phyloP scores from a whole-genome alignment of 305 asterid genomes.

The Fraxinus xanthoxyloides region DNA sequence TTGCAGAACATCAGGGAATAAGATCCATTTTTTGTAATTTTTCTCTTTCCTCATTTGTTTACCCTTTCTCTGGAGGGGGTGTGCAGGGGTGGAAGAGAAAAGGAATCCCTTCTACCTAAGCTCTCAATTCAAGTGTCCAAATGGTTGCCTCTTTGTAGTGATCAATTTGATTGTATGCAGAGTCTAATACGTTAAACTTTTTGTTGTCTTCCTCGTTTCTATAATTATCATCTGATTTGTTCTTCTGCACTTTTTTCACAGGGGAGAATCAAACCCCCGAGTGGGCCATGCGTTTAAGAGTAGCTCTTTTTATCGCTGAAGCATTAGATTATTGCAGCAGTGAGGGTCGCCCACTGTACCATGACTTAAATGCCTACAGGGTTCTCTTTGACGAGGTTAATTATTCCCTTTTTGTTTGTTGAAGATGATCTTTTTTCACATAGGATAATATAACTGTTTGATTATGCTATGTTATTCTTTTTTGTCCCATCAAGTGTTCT shows the following conservation, averaged over 20 bases:
- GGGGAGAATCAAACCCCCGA: constrained; percentile 98
- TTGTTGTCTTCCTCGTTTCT: constrained; percentile 14
- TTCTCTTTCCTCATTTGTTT: background rate
- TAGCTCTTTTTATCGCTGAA: constrained; percentile 90
- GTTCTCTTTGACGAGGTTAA: constrained; percentile 96
- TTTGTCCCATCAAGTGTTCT: constrained; percentile 7
- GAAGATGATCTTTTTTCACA: constrained; percentile 8
- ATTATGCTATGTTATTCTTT: constrained; percentile 12
- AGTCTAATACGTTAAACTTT: background rate
- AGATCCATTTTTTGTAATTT: background rate
- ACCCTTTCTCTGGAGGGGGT: background rate
- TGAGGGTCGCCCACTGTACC: constrained; percentile 92
- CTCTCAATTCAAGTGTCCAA: background rate
- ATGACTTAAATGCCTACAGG: constrained; percentile 95
- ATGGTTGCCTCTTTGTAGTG: background rate
- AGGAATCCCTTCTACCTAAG: background rate
- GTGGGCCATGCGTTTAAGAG: constrained; percentile 98
- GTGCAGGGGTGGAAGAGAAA: background rate
- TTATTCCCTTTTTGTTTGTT: constrained; percentile 13
- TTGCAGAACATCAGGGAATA: background rate
- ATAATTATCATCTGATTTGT: background rate
- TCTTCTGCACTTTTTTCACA: constrained; percentile 31
- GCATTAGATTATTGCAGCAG: constrained; percentile 89
- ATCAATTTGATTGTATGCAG: constrained; percentile 8
- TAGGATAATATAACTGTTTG: background rate